These are phyloP conservation scores for Fusarium cicatricum DNA, from an alignment of 2,329 filamentous ascomycete species.

Conservation along the genomic window DNA sequence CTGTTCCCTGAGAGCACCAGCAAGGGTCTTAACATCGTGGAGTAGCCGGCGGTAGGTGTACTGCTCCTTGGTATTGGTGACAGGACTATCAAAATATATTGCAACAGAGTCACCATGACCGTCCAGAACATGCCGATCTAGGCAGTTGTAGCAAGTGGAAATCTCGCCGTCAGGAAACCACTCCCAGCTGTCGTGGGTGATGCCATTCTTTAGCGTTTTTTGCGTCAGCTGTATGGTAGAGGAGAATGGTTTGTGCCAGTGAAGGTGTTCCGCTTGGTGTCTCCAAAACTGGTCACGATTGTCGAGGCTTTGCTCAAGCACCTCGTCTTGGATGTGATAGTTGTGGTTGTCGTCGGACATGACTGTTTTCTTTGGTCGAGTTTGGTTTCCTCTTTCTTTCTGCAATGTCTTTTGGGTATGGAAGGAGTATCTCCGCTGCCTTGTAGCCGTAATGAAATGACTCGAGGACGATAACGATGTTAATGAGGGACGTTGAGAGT, in stretches of 20 bases:
- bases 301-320: constrained; percentile 66
- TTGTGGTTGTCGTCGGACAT: constrained; percentile 31
- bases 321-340: constrained; percentile 57
- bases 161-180: constrained; percentile 94
- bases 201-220: constrained; percentile 69
- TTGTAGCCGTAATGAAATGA: neutral
- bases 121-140: constrained; percentile 85
- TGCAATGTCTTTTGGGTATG: neutral
- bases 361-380: neutral
- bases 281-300: constrained; percentile 79
- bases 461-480: neutral
- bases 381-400: neutral
- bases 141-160: constrained; percentile 89
- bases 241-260: constrained; percentile 82
- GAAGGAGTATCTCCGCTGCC: constrained; percentile 6
- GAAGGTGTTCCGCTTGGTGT: constrained; percentile 74
- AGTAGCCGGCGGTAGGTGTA: constrained; percentile 80
- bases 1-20: constrained; percentile 82
- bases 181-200: constrained; percentile 79
- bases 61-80: constrained; percentile 75
- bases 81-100: constrained; percentile 88
- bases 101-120: constrained; percentile 79
- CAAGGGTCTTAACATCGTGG: constrained; percentile 81
- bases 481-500: constrained; percentile 2
- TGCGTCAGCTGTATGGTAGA: constrained; percentile 65